Evolutionary conservation across 176 grass and related monocot genomes (phyloP).

Genomic region (Oryza rufipogon): DNA sequence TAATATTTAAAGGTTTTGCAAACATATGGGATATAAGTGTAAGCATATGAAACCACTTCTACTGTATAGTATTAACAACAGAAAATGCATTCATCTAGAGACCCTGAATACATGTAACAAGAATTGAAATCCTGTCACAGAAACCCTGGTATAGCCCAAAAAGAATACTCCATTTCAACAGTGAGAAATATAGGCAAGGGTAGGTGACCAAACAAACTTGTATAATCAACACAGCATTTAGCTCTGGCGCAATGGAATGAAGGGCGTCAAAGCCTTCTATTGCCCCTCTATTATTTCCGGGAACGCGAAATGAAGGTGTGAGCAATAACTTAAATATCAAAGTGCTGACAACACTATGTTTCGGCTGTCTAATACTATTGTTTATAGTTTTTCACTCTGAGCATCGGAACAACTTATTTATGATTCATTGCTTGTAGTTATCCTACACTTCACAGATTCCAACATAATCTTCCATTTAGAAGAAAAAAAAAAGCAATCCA

Average conservation of each 20-base stretch:
- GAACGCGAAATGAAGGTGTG: neutral
- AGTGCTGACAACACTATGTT: neutral
- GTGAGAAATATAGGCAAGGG: too few relatives aligned
- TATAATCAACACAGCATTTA: neutral
- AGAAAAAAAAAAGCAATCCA: neutral
- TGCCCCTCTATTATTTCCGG: neutral
- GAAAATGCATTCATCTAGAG: constrained; percentile 4
- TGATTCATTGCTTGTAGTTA: neutral
- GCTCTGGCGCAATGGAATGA: neutral
- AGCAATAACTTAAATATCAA: neutral
- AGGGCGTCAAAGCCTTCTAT: neutral
- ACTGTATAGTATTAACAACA: neutral
- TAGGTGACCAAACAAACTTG: too few relatives aligned
- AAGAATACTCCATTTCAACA: neutral
- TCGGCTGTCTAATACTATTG: neutral
- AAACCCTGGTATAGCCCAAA: neutral
- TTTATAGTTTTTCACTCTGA: neutral
- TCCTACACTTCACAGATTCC: neutral
- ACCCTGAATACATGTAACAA: neutral
- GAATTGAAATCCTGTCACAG: neutral
- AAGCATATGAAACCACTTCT: neutral
- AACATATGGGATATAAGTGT: neutral
- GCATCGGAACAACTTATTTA: neutral
- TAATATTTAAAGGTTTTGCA: neutral
- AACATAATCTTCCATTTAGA: neutral